phyloP scores from a whole-genome alignment of 495 filamentous ascomycete genomes.

The Lophiostoma macrostomum region DNA sequence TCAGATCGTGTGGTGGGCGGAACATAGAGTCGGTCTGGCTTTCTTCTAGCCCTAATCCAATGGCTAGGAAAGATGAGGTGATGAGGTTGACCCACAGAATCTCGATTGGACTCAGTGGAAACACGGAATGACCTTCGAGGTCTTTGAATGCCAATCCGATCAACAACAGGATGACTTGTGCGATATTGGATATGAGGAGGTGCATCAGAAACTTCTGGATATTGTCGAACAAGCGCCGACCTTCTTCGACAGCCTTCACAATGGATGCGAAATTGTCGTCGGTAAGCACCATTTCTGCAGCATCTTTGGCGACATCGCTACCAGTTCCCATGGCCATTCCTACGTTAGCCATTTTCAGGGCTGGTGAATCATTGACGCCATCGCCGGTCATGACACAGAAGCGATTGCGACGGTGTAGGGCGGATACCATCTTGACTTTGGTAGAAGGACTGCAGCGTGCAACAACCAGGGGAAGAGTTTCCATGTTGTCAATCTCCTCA shows the following conservation, averaged over 20 bases:
- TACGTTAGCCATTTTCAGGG: slow-evolving; percentile 71
- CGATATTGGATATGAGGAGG: slow-evolving; percentile 68
- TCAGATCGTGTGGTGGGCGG: slow-evolving; percentile 64
- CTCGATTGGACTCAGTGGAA: slow-evolving; percentile 69
- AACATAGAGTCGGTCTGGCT: slow-evolving; percentile 66
- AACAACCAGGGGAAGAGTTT: slow-evolving; percentile 61
- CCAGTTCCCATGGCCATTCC: slow-evolving; percentile 79
- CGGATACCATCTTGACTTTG: slow-evolving; percentile 72
- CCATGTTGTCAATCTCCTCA: slow-evolving; percentile 59
- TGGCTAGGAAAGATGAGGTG: slow-evolving; percentile 70
- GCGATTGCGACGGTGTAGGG: slow-evolving; percentile 57
- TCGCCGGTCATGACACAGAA: slow-evolving; percentile 79
- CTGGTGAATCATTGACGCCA: slow-evolving; percentile 78
- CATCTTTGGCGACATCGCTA: slow-evolving; percentile 75
- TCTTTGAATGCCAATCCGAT: slow-evolving; percentile 71
- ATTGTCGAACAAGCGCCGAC: slow-evolving; percentile 71
- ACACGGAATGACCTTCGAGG: slow-evolving; percentile 58
- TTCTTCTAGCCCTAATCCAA: slow-evolving; percentile 68
- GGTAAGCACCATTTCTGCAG: slow-evolving; percentile 69
- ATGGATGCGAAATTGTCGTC: slow-evolving; percentile 84
- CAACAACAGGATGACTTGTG: slow-evolving; percentile 71
- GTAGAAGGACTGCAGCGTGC: slow-evolving; percentile 67
- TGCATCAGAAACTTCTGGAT: slow-evolving; percentile 79
- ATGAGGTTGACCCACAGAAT: slow-evolving; percentile 78
- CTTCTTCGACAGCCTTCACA: slow-evolving; percentile 70